phyloP scores from a whole-genome alignment of 805 yeast genomes.

The Wickerhamiella vanderwaltii region DNA sequence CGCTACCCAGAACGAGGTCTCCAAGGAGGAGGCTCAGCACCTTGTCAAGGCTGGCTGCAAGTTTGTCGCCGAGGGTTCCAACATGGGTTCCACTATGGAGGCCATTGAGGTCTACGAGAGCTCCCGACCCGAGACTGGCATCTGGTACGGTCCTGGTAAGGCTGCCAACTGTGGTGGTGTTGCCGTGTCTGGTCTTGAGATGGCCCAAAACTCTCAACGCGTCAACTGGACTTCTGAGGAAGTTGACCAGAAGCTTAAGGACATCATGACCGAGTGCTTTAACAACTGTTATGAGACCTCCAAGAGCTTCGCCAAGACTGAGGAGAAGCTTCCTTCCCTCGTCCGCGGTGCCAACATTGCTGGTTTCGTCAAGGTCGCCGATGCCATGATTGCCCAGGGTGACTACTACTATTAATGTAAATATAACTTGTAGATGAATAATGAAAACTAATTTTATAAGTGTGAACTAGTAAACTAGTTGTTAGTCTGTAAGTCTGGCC shows the following conservation, averaged over 20 bases:
- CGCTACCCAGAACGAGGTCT: conserved; percentile 97
- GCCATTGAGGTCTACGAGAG: conserved; percentile 88
- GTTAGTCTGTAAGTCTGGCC: no score
- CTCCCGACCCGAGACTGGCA: conserved; percentile 34
- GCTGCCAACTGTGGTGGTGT: conserved; percentile 99
- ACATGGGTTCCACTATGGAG: conserved; percentile 98
- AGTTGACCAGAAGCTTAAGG: conserved; percentile 82
- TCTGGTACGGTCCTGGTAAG: conserved; percentile 99
- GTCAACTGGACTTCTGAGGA: conserved; percentile 81
- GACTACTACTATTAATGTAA: conserved; percentile 32
- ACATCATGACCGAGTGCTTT: conserved; percentile 88
- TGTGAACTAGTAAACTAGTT: no score
- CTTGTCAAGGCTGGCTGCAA: conserved; percentile 84
- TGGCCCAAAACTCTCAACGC: conserved; percentile 99
- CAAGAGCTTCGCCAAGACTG: conserved; percentile 58
- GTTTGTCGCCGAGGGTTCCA: conserved; percentile 96
- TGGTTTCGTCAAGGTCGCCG: conserved; percentile 96
- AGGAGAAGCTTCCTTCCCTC: conserved; percentile 72
- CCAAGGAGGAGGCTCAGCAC: conserved; percentile 93
- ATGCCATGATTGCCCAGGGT: conserved; percentile 97
- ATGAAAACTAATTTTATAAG: not conserved
- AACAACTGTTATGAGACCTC: conserved; percentile 87
- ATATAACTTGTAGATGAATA: not conserved
- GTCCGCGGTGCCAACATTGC: conserved; percentile 99
- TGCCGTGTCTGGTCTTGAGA: conserved; percentile 95